A percentile compares a stretch with the other conserved stretches of the same genome.
Conservation (phyloP, 768 basidiomycete species). For the Mycena amicta region DNA sequence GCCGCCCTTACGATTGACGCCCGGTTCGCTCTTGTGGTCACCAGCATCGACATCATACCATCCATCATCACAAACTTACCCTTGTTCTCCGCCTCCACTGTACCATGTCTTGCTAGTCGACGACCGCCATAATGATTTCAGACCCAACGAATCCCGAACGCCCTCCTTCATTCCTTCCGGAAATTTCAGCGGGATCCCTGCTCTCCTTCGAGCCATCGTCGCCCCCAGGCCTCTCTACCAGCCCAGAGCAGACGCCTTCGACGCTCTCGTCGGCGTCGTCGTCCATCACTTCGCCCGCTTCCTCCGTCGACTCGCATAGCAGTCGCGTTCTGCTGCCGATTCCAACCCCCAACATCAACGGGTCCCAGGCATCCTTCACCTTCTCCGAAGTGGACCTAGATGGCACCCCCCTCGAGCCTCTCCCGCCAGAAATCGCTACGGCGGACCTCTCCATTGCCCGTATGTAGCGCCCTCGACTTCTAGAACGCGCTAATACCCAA, state of each 20-base stretch:
- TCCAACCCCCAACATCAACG: slow-evolving; percentile 39
- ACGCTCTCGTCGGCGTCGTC: not conserved
- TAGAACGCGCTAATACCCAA: slow-evolving; percentile 17
- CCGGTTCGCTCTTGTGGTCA: not conserved
- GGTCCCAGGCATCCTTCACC: slow-evolving; percentile 45
- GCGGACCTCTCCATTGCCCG: slow-evolving; percentile 63
- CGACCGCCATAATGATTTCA: not conserved
- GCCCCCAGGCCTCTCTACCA: not conserved
- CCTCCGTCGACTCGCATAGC: slow-evolving; percentile 19
- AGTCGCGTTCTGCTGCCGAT: slow-evolving; percentile 46
- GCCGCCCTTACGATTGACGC: not conserved
- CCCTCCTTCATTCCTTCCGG: not conserved
- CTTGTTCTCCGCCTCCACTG: not conserved
- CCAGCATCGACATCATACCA: not conserved
- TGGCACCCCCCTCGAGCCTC: slow-evolving; percentile 36
- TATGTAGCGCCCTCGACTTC: slow-evolving; percentile 36
- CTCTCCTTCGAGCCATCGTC: not conserved
- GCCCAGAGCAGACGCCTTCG: not conserved
- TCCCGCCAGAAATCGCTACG: slow-evolving; percentile 53
- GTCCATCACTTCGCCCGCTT: not conserved
- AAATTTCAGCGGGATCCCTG: not conserved
- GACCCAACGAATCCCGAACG: not conserved
- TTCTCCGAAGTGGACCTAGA: slow-evolving; percentile 47
- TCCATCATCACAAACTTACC: not conserved
- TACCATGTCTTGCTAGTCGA: not conserved